Percentiles rank a stretch among this genome's conserved stretches.
Evolutionary conservation across 371 early-diverging fungal species (phyloP).

Genomic region (Mucor plumbeus): DNA sequence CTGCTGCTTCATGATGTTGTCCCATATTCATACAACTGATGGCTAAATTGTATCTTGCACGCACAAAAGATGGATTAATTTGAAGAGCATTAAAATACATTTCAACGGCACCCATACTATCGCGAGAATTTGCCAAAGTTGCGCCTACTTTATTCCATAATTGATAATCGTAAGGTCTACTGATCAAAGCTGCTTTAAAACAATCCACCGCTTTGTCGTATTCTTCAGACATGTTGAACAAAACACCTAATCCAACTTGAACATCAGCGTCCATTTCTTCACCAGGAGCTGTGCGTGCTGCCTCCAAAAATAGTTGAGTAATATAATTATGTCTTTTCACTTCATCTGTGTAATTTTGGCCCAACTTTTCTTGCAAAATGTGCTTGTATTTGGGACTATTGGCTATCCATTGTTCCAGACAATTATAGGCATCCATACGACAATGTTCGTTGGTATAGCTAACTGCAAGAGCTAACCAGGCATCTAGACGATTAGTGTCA

Average conservation of each 20-base stretch:
- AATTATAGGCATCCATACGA: conserved; percentile 84
- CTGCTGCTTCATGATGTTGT: conserved; percentile 89
- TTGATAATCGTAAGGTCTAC: conserved; percentile 89
- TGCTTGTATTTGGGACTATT: conserved; percentile 73
- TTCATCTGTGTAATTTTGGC: conserved; percentile 25
- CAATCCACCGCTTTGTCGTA: conserved; percentile 96
- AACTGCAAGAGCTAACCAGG: conserved; percentile 88
- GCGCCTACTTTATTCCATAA: conserved; percentile 98
- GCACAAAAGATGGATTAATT: conserved; percentile 92
- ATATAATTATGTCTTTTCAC: conserved; percentile 40
- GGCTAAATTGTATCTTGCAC: conserved; percentile 95
- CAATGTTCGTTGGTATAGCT: conserved; percentile 93
- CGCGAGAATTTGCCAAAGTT: conserved; percentile 88
- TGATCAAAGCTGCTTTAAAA: conserved; percentile 90
- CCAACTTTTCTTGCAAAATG: conserved; percentile 12
- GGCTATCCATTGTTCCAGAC: conserved; percentile 87
- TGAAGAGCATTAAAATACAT: conserved; percentile 93
- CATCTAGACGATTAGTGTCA: conserved; percentile 77
- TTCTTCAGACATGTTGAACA: conserved; percentile 90
- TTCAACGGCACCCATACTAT: conserved; percentile 81
- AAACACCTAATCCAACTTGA: conserved; percentile 91
- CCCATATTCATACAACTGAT: conserved; percentile 91
- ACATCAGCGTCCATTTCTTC: conserved; percentile 88
- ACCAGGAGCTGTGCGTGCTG: conserved; percentile 74
- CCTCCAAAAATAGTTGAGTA: conserved; percentile 79